phyloP scores from a whole-genome alignment of 2,329 filamentous ascomycete species.

The Sarocladium oryzae region DNA sequence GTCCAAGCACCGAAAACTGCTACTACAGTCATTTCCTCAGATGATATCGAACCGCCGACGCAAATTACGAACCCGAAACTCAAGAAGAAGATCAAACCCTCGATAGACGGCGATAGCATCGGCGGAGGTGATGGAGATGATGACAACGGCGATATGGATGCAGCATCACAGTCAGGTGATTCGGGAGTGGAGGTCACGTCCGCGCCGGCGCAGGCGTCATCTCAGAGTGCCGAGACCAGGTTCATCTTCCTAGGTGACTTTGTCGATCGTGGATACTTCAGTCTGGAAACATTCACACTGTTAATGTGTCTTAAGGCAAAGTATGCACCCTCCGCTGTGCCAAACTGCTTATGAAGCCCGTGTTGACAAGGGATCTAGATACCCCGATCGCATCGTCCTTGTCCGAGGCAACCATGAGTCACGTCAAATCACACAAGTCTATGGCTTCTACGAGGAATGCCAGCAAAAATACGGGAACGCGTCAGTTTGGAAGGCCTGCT shows the following conservation, averaged over 20 bases:
- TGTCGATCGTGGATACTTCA: conserved; percentile 95
- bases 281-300: conserved; percentile 93
- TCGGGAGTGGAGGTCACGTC: conserved; percentile 25
- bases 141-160: conserved; percentile 40
- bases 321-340: conserved; percentile 30
- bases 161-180: conserved; percentile 24
- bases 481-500: conserved; percentile 99
- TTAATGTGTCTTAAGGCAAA: conserved; percentile 87
- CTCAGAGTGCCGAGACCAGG: conserved; percentile 46
- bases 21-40: conserved; percentile 75
- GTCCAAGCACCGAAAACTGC: conserved; percentile 62
- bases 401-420: conserved; percentile 98
- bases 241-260: conserved; percentile 76
- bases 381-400: conserved; percentile 89
- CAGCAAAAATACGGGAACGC: conserved; percentile 97
- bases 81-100: conserved; percentile 69
- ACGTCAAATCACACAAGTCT: conserved; percentile 94
- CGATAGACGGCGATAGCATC: conserved; percentile 32
- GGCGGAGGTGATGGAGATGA: conserved; percentile 44
- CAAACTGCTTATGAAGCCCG: neutral
- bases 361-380: conserved; percentile 47
- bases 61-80: conserved; percentile 84
- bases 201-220: conserved; percentile 18
- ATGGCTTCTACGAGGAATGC: conserved; percentile 98
- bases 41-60: conserved; percentile 84